Percentiles rank a stretch among this genome's conserved stretches.
Conservation (phyloP, 371 early-diverging fungal species). For the Entomophthora muscae region DNA sequence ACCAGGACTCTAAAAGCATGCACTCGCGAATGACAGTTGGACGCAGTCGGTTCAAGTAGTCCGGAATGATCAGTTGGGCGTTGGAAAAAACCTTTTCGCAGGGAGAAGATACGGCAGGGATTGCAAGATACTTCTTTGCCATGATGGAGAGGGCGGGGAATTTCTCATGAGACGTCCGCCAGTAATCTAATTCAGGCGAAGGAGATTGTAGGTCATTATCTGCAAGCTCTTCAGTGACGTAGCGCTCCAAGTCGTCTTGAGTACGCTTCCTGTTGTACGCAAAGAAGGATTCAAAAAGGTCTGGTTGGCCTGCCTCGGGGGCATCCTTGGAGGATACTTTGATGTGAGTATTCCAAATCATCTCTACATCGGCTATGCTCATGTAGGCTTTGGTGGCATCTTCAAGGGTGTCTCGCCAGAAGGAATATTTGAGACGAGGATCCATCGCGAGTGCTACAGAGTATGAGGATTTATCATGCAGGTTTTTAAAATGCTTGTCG, state of each 20-base stretch:
- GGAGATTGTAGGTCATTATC: background rate
- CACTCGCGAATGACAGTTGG: background rate
- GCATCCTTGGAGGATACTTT: background rate
- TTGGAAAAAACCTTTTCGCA: background rate
- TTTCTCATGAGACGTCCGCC: background rate
- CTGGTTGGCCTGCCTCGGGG: background rate
- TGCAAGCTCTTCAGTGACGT: background rate
- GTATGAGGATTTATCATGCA: background rate
- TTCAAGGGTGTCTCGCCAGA: background rate
- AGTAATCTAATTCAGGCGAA: background rate
- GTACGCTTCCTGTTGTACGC: background rate
- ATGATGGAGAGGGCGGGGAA: background rate
- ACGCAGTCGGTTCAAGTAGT: background rate
- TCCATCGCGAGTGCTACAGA: background rate
- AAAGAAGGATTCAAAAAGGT: background rate
- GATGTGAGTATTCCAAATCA: background rate
- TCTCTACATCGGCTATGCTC: background rate
- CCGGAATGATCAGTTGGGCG: background rate
- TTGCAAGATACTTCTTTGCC: background rate
- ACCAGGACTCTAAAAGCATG: background rate
- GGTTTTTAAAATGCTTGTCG: background rate
- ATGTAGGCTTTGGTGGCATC: background rate
- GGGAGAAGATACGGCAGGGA: background rate
- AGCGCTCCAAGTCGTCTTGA: background rate
- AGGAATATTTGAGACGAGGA: background rate